Conservation (phyloP, 1,284 basidiomycete species). For the Golubevia sp. region DNA sequence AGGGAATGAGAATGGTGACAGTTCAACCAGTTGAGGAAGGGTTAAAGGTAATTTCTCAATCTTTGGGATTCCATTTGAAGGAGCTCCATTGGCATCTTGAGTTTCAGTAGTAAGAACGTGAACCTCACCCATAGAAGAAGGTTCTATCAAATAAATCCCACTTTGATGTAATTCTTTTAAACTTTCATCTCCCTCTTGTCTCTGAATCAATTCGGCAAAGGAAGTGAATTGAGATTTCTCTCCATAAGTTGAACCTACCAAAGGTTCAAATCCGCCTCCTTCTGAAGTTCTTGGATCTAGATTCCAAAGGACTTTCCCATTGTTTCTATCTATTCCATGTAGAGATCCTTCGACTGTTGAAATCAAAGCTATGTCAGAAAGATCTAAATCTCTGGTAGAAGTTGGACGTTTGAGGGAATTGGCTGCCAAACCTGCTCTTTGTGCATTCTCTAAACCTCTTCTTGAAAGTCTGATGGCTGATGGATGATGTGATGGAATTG, state of each 20-base stretch:
- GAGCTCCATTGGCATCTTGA: background rate
- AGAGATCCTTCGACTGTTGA: slow-evolving; percentile 89
- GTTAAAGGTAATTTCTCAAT: slow-evolving; percentile 78
- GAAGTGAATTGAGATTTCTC: no score
- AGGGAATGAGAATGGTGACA: slow-evolving; percentile 80
- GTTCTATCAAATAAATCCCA: slow-evolving; percentile 57
- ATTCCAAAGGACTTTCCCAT: slow-evolving; percentile 65
- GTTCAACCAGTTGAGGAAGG: slow-evolving; percentile 82
- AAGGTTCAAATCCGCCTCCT: background rate
- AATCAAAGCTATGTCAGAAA: slow-evolving; percentile 78
- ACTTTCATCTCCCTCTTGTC: slow-evolving; percentile 7
- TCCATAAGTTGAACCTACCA: no score
- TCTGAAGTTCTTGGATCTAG: slow-evolving; percentile 14
- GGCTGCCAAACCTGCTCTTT: background rate
- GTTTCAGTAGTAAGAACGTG: slow-evolving; percentile 38
- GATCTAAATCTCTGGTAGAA: slow-evolving; percentile 65
- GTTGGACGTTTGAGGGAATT: background rate
- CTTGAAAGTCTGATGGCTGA: background rate
- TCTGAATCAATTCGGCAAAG: background rate
- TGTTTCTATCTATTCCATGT: slow-evolving; percentile 80
- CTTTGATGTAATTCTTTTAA: slow-evolving; percentile 30
- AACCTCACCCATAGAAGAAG: slow-evolving; percentile 45
- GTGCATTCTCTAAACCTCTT: background rate
- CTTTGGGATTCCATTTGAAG: background rate
- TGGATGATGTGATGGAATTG: background rate